Evolutionary conservation across 805 yeast species (phyloP).

Genomic region (Barnettozyma vustinii): DNA sequence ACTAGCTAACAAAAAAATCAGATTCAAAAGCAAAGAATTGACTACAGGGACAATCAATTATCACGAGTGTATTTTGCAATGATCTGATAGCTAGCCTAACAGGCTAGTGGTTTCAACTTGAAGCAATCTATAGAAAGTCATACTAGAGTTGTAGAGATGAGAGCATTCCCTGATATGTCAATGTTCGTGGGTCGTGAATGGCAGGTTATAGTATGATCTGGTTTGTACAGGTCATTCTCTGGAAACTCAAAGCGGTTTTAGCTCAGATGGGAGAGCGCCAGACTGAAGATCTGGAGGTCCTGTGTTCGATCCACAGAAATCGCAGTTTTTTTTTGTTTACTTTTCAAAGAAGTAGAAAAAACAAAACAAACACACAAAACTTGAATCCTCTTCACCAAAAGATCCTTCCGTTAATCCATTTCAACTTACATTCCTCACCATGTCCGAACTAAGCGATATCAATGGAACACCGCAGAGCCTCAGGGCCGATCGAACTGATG

Average conservation of each 20-base stretch:
- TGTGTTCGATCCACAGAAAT: constrained; percentile 76
- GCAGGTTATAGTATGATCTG: too few species aligned
- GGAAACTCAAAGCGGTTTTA: constrained; percentile 21
- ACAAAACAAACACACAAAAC: neutral
- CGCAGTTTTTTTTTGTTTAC: constrained; percentile 33
- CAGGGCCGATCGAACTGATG: constrained; percentile 3
- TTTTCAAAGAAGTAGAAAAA: neutral
- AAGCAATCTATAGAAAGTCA: too few species aligned
- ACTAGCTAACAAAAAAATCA: too few species aligned
- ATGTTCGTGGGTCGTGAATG: too few species aligned
- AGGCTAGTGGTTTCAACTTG: too few species aligned
- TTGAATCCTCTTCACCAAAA: constrained; percentile 3
- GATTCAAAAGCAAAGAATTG: too few species aligned
- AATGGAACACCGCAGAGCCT: neutral
- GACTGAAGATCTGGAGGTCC: constrained; percentile 64
- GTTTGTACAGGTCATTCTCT: too few species aligned
- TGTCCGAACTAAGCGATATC: neutral
- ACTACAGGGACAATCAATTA: too few species aligned
- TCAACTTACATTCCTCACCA: neutral
- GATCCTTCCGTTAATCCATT: constrained; percentile 6
- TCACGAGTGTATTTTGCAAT: too few species aligned
- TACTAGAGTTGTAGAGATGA: too few species aligned
- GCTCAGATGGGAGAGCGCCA: constrained; percentile 32
- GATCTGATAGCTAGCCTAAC: too few species aligned
- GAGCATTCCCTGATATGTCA: too few species aligned